Percentiles rank a stretch among this genome's conserved stretches.
Conservation (phyloP, 768 basidiomycete species). For the Agaricus subrufescens region DNA sequence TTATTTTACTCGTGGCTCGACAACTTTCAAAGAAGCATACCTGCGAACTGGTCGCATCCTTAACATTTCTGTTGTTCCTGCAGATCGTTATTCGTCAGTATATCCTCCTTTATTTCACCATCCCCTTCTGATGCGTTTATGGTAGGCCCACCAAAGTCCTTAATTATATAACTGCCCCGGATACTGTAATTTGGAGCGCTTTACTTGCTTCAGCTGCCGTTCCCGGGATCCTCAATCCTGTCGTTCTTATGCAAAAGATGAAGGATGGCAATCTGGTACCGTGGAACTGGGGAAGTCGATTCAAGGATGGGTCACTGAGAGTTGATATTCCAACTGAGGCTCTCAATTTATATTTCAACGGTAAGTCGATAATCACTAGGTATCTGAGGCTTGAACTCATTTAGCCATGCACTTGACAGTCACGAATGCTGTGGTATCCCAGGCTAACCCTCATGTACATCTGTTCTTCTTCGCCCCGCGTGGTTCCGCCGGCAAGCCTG, state of each 20-base stretch:
- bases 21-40: constrained; percentile 96
- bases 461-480: constrained; percentile 92
- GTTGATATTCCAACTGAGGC: constrained; percentile 95
- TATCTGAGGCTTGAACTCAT: constrained; percentile 1
- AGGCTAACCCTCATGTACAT: constrained; percentile 91
- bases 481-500: constrained; percentile 88
- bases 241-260: constrained; percentile 91
- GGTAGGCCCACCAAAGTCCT: constrained; percentile 88
- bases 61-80: constrained; percentile 91
- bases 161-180: constrained; percentile 95
- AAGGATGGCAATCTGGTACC: constrained; percentile 76
- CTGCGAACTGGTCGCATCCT: constrained; percentile 87
- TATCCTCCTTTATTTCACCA: constrained; percentile 12
- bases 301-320: constrained; percentile 89
- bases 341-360: constrained; percentile 86
- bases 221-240: constrained; percentile 92
- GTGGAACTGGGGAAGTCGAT: constrained; percentile 93
- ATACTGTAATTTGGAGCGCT: constrained; percentile 81
- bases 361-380: constrained; percentile 26
- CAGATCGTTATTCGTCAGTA: constrained; percentile 77
- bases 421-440: constrained; percentile 89
- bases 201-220: constrained; percentile 89
- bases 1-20: constrained; percentile 89
- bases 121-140: constrained; percentile 7
- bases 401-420: constrained; percentile 36